Conservation (phyloP, 441 rosid species). For the Hura crepitans region DNA sequence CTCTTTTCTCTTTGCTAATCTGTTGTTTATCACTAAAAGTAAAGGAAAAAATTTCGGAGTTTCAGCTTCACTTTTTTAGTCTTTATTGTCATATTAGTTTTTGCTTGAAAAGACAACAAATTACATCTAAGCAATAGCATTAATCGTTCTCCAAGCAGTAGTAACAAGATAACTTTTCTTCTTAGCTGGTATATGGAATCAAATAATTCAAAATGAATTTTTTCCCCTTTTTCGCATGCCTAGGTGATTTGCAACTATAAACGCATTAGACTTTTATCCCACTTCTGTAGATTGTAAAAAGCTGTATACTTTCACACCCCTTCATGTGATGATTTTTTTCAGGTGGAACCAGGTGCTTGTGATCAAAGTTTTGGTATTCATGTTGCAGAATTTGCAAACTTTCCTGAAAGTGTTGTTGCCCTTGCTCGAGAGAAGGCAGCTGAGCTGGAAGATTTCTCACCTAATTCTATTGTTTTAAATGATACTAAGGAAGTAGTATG, state of each 20-base stretch:
- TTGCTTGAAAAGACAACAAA: background rate
- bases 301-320: constrained; percentile 12
- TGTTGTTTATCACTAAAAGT: background rate
- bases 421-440: constrained; percentile 96
- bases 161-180: background rate
- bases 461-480: constrained; percentile 42
- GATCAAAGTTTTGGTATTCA: constrained; percentile 99
- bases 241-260: background rate
- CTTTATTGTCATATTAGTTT: background rate
- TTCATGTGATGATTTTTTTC: constrained; percentile 20
- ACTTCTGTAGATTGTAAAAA: background rate
- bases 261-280: background rate
- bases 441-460: constrained; percentile 94
- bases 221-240: background rate
- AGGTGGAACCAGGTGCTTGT: constrained; percentile 96
- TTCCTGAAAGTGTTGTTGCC: constrained; percentile 88
- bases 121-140: background rate
- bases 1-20: background rate
- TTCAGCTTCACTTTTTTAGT: background rate
- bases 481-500: constrained; percentile 43
- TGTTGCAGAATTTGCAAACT: constrained; percentile 97
- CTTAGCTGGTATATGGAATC: background rate
- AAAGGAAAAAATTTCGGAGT: background rate
- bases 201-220: background rate
- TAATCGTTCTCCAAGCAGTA: background rate